These are phyloP conservation scores for Phyllosticta capitalensis DNA, from an alignment of 2,329 filamentous ascomycete species.

Conservation along the genomic window DNA sequence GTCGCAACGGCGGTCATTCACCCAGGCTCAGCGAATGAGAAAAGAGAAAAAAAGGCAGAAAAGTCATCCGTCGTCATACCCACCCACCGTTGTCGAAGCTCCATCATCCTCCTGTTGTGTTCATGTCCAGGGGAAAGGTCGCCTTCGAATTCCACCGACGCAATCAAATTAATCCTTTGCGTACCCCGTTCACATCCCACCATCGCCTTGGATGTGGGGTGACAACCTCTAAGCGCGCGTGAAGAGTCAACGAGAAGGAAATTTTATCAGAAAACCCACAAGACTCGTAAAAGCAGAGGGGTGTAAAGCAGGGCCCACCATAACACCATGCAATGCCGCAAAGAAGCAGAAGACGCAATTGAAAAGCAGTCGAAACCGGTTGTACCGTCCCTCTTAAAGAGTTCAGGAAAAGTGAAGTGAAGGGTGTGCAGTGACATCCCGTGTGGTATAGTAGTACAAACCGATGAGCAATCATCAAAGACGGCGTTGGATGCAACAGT, in stretches of 20 bases:
- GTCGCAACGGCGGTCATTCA: constrained; percentile 7
- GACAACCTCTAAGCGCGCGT: constrained; percentile 5
- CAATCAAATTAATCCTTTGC: constrained; percentile 9
- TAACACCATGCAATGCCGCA: constrained; percentile 13
- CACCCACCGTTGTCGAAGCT: constrained; percentile 1
- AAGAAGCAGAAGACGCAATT: constrained; percentile 9
- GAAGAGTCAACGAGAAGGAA: constrained; percentile 9
- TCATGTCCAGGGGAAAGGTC: not conserved
- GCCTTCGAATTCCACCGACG: not conserved
- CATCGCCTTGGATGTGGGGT: not conserved
- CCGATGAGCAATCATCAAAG: not conserved
- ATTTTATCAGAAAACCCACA: constrained; percentile 7
- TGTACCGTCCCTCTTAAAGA: not conserved
- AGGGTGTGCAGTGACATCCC: not conserved
- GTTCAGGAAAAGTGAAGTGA: not conserved
- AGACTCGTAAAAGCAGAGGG: constrained; percentile 3
- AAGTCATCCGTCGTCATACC: constrained; percentile 8
- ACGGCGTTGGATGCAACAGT: not conserved
- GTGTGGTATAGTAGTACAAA: constrained; percentile 5
- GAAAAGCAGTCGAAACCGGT: constrained; percentile 2
- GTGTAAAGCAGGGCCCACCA: constrained; percentile 3
- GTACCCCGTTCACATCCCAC: not conserved
- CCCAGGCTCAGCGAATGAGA: constrained; percentile 6
- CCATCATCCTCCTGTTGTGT: not conserved
- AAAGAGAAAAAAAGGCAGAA: not conserved